phyloP scores from a whole-genome alignment of 768 basidiomycete genomes.

The Xanthoconium purpureum region DNA sequence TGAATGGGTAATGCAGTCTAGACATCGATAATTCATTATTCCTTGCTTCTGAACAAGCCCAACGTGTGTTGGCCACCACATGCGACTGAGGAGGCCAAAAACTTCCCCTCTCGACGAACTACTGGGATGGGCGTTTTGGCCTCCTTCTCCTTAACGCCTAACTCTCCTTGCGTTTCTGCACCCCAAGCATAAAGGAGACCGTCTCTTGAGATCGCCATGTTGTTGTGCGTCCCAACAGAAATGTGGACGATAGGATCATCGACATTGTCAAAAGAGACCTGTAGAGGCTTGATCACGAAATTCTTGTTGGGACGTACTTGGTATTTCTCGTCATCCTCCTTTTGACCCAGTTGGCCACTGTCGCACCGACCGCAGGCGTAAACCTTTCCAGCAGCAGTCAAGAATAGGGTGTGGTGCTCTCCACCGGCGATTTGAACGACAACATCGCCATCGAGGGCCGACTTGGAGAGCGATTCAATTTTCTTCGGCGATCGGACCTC shows the following conservation, averaged over 20 bases:
- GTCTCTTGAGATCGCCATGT: slow-evolving; percentile 61
- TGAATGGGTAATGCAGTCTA: slow-evolving; percentile 15
- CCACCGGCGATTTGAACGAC: slow-evolving; percentile 79
- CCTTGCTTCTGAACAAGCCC: slow-evolving; percentile 67
- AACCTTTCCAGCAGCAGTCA: slow-evolving; percentile 78
- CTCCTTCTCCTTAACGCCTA: slow-evolving; percentile 62
- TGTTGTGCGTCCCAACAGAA: slow-evolving; percentile 69
- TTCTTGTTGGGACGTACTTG: slow-evolving; percentile 52
- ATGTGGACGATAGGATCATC: slow-evolving; percentile 65
- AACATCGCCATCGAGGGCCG: slow-evolving; percentile 54
- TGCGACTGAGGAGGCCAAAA: slow-evolving; percentile 48
- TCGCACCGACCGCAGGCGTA: slow-evolving; percentile 86
- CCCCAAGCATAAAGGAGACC: slow-evolving; percentile 79
- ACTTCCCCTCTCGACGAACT: slow-evolving; percentile 69
- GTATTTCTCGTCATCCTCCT: slow-evolving; percentile 65
- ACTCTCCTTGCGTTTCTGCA: slow-evolving; percentile 72
- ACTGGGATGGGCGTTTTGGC: slow-evolving; percentile 62
- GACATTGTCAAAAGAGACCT: slow-evolving; percentile 59
- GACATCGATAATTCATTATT: slow-evolving; percentile 11
- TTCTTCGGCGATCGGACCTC: slow-evolving; percentile 62
- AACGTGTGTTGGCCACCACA: slow-evolving; percentile 82
- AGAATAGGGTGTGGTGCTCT: slow-evolving; percentile 87
- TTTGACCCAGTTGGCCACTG: slow-evolving; percentile 76
- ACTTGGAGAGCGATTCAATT: slow-evolving; percentile 61
- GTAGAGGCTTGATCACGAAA: slow-evolving; percentile 63